Conservation (phyloP, 2,329 filamentous ascomycete species). For the Fusarium oxysporum region DNA sequence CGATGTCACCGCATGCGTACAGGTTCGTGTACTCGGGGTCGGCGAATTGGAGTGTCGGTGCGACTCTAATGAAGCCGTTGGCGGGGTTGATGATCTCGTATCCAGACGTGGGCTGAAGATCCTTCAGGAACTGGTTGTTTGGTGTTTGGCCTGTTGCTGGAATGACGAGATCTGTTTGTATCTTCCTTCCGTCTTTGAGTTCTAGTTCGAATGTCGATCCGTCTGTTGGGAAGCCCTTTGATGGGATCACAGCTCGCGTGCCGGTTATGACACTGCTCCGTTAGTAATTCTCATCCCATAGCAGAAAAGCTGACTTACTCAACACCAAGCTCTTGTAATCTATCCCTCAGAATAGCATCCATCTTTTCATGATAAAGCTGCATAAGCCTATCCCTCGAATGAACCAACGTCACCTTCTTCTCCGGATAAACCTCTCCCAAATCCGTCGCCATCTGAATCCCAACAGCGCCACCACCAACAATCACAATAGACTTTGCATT, state of each 20-base stretch:
- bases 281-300: neutral
- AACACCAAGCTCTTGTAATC: slow-evolving; percentile 38
- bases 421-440: slow-evolving; percentile 42
- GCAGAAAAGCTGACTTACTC: slow-evolving; percentile 5
- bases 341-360: slow-evolving; percentile 36
- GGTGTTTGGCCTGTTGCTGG: slow-evolving; percentile 42
- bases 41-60: slow-evolving; percentile 37
- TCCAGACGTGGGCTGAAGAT: slow-evolving; percentile 7
- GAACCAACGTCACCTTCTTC: slow-evolving; percentile 41
- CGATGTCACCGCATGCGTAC: slow-evolving; percentile 43
- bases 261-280: slow-evolving; percentile 34
- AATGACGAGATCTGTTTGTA: slow-evolving; percentile 40
- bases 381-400: slow-evolving; percentile 42
- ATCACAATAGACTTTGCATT: slow-evolving; percentile 40
- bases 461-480: slow-evolving; percentile 43
- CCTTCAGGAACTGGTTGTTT: slow-evolving; percentile 42
- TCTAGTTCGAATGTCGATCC: slow-evolving; percentile 34
- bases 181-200: slow-evolving; percentile 38
- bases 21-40: slow-evolving; percentile 41
- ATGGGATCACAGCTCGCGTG: slow-evolving; percentile 36
- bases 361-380: slow-evolving; percentile 43
- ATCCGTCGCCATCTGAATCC: slow-evolving; percentile 44
- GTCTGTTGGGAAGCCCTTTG: slow-evolving; percentile 36
- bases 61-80: slow-evolving; percentile 42
- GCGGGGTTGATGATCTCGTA: slow-evolving; percentile 26